These are phyloP conservation scores for Astrothelium subdiscretum DNA, from an alignment of 495 filamentous ascomycete genomes.

Conservation along the genomic window DNA sequence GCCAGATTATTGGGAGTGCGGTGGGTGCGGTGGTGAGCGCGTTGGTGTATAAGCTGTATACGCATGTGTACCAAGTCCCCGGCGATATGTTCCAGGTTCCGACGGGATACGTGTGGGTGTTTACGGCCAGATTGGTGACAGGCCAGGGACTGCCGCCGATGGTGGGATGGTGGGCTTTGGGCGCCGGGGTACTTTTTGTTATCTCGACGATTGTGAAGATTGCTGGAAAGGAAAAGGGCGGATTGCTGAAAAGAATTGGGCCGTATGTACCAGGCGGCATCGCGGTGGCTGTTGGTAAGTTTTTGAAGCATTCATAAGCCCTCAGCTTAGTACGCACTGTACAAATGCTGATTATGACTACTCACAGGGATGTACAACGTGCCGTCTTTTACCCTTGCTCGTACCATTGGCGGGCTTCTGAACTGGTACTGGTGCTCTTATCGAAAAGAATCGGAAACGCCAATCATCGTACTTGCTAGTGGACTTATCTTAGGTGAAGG, in stretches of 20 bases:
- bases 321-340: not conserved
- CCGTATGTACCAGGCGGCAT: slow-evolving; percentile 78
- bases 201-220: slow-evolving; percentile 57
- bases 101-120: slow-evolving; percentile 92
- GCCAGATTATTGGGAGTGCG: slow-evolving; percentile 81
- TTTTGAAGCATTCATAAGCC: not conserved
- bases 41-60: slow-evolving; percentile 83
- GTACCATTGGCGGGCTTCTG: slow-evolving; percentile 73
- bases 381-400: slow-evolving; percentile 85
- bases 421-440: slow-evolving; percentile 66
- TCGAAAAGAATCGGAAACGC: slow-evolving; percentile 39
- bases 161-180: slow-evolving; percentile 64
- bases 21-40: slow-evolving; percentile 84
- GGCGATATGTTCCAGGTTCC: slow-evolving; percentile 86
- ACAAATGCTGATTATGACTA: not conserved
- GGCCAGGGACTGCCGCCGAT: slow-evolving; percentile 77
- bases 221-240: slow-evolving; percentile 30
- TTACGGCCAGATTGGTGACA: slow-evolving; percentile 88
- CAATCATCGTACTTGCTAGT: slow-evolving; percentile 51
- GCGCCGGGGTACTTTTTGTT: slow-evolving; percentile 59
- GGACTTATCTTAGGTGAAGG: slow-evolving; percentile 93
- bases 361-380: slow-evolving; percentile 83
- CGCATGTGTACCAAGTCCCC: slow-evolving; percentile 75
- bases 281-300: slow-evolving; percentile 74
- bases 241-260: slow-evolving; percentile 28